Evolutionary conservation across 768 basidiomycete genomes (phyloP).

Genomic region (Cystobasidium onofrii): DNA sequence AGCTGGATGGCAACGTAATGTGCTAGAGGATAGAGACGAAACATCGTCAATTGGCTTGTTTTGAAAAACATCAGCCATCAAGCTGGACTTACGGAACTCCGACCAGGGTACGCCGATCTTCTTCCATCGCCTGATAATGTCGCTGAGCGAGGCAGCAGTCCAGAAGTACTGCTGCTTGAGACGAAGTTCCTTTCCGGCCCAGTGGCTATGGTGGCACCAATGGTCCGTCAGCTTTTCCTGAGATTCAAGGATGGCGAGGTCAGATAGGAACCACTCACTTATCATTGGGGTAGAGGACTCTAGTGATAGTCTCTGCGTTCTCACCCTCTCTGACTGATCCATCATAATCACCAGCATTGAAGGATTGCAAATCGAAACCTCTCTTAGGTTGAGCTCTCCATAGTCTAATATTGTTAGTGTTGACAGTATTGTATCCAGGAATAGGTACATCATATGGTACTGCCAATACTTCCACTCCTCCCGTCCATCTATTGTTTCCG

Average conservation of each 20-base stretch:
- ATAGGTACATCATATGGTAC: constrained; percentile 93
- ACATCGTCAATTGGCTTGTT: too few relatives aligned
- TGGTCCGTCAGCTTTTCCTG: not conserved
- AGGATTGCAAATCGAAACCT: constrained; percentile 86
- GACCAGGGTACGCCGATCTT: constrained; percentile 70
- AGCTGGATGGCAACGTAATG: constrained; percentile 71
- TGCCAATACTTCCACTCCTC: constrained; percentile 47
- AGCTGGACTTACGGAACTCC: constrained; percentile 60
- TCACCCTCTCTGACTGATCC: constrained; percentile 77
- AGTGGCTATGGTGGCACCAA: constrained; percentile 48
- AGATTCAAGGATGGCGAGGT: not conserved
- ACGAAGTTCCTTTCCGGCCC: constrained; percentile 58
- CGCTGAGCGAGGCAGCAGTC: constrained; percentile 60
- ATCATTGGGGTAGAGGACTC: constrained; percentile 93
- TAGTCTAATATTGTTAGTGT: constrained; percentile 71
- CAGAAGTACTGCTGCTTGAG: constrained; percentile 91
- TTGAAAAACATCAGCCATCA: too few relatives aligned
- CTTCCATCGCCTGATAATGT: constrained; percentile 88
- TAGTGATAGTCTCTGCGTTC: constrained; percentile 84
- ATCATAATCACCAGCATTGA: constrained; percentile 95
- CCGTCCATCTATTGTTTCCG: constrained; percentile 58
- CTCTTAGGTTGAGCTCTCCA: constrained; percentile 66
- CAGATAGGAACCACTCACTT: constrained; percentile 50
- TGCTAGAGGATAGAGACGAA: not conserved
- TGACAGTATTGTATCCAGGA: constrained; percentile 67